Evolutionary conservation across 2,329 filamentous ascomycete species (phyloP).

Genomic region (Tolypocladium pustulatum): DNA sequence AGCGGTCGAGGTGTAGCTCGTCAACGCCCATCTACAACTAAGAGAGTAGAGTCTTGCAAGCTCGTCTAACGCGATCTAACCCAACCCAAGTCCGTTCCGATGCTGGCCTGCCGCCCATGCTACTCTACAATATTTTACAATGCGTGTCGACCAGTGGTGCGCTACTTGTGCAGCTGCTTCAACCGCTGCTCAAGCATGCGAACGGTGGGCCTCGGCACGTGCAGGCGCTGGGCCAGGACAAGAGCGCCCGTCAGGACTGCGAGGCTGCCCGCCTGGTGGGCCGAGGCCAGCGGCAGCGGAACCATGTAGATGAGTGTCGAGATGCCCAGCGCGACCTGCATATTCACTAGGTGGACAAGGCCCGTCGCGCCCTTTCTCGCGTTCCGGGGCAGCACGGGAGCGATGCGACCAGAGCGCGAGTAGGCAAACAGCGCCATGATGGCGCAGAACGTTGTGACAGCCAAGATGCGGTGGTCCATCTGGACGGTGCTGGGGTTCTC

Average conservation of each 20-base stretch:
- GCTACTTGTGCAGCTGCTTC: slow-evolving; percentile 15
- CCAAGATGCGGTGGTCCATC: slow-evolving; percentile 87
- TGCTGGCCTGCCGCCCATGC: background rate
- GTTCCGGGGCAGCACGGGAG: slow-evolving; percentile 47
- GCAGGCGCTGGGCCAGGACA: slow-evolving; percentile 67
- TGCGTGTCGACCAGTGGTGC: background rate
- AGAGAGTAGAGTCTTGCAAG: background rate
- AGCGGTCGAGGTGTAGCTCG: background rate
- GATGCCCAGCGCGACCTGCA: slow-evolving; percentile 84
- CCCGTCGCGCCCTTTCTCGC: slow-evolving; percentile 64
- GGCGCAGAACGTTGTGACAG: slow-evolving; percentile 76
- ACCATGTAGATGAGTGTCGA: slow-evolving; percentile 89
- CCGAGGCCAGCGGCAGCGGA: slow-evolving; percentile 74
- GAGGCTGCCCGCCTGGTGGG: slow-evolving; percentile 85
- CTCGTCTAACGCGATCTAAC: background rate
- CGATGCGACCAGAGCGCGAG: slow-evolving; percentile 53
- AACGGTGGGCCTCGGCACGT: slow-evolving; percentile 57
- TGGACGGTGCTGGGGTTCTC: slow-evolving; percentile 96
- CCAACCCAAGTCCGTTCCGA: background rate
- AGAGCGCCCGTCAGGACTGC: slow-evolving; percentile 75
- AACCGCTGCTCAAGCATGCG: slow-evolving; percentile 45
- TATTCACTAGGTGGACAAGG: slow-evolving; percentile 67
- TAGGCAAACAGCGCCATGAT: slow-evolving; percentile 76
- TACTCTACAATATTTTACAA: background rate
- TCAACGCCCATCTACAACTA: background rate